Evolutionary conservation across 305 asterid genomes (phyloP), one percentile per base, ranked within the genome.

Genomic region (Coffea humblotiana): DNA sequence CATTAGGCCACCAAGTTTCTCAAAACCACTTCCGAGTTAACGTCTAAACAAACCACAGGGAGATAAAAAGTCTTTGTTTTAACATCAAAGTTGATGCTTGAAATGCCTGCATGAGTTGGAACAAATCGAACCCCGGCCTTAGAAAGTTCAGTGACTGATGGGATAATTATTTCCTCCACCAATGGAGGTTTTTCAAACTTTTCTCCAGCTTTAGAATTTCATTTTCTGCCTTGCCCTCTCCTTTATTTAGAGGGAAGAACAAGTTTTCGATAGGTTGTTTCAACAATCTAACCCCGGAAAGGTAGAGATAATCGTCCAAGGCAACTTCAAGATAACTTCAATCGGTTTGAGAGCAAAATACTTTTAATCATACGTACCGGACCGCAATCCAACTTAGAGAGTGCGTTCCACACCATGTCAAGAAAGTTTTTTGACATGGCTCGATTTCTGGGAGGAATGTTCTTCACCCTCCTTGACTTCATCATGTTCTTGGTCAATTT

Each of bases 1-100:
- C 98, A 60, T 92, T 92, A 91, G 2, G 94, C 95, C 0, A 92
- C 91, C 37, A 94, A 66, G 77, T 94, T 94, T 81, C 97, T 83
- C 83, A 91, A 48, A 10, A 88, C 83, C 0, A 86, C 87, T 66
- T 90, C 94, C 6, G 96, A 79, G 83, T 92, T 89, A 11, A 82
- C 80, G 47, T 91, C 91, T 51, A 93, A 11, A 12, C 79, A 74
- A 52, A 93, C 45, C 15, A 71, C 13, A 19, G 96, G 93, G 8
- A 92, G 86, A 76, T 81, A 40, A 9, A 93, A 63, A 10, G 88
- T 79, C 0, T 76, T 80, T 0, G 67, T 80, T 81, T 84, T 77
- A 2, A 23, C 69, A 19, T 93, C 91, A 37, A 92, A 93, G 19
- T 25, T 58, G 66, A 89, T 85, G 64, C 89, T 85, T 21, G 56